Evolutionary conservation across 371 early-diverging fungal genomes (phyloP).

Genomic region (Haplosporangium sp.): DNA sequence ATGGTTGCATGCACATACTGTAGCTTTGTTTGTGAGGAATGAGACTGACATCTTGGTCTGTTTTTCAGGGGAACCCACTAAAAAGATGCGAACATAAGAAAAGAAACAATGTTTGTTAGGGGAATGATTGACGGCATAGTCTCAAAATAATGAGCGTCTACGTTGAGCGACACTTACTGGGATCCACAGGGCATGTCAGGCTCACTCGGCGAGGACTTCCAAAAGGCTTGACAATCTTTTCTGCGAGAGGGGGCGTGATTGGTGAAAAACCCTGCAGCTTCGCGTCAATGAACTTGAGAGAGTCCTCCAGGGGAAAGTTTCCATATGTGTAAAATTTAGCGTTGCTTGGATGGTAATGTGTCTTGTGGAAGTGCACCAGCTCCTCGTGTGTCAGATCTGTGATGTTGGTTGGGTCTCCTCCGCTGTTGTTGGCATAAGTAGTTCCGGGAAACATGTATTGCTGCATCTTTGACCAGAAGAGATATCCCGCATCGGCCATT

Average conservation of each 20-base stretch:
- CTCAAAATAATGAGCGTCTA: neutral
- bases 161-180: conserved; percentile 61
- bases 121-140: neutral
- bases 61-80: conserved; percentile 81
- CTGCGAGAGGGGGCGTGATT: conserved; percentile 41
- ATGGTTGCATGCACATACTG: conserved; percentile 56
- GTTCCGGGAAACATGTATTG: conserved; percentile 88
- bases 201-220: conserved; percentile 60
- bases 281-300: conserved; percentile 74
- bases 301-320: conserved; percentile 80
- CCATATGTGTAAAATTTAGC: conserved; percentile 93
- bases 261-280: conserved; percentile 59
- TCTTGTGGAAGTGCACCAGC: conserved; percentile 83
- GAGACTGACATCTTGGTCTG: conserved; percentile 83
- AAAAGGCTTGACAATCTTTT: conserved; percentile 65
- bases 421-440: conserved; percentile 84
- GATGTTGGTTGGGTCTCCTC: conserved; percentile 93
- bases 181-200: conserved; percentile 80
- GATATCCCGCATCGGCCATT: conserved; percentile 78
- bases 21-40: conserved; percentile 82
- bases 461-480: conserved; percentile 82
- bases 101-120: neutral
- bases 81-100: neutral
- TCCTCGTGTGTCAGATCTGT: conserved; percentile 88
- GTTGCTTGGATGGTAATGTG: conserved; percentile 92